A percentile compares a stretch with the other conserved stretches of the same genome.
These are phyloP conservation scores for Eucalyptus cloeziana DNA, from an alignment of 345 rosid genomes.

Conservation along the genomic window DNA sequence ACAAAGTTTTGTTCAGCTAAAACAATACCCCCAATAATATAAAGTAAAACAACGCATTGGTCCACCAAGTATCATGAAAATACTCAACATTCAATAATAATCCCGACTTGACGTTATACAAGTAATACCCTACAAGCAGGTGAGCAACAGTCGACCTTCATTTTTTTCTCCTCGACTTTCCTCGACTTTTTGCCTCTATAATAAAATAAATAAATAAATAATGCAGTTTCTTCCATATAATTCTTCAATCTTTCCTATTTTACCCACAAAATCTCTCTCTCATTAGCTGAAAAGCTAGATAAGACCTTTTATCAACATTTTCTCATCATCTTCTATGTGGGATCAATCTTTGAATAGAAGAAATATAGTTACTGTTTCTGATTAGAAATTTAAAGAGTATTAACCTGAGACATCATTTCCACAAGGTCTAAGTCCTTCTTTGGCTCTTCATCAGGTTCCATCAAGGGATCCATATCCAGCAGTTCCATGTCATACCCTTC, in stretches of 20 bases:
- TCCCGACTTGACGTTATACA: not conserved
- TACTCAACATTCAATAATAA: not conserved
- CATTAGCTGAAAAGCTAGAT: not conserved
- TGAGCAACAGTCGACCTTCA: not conserved
- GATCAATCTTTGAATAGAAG: not conserved
- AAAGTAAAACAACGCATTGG: not conserved
- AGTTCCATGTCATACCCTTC: constrained; percentile 13
- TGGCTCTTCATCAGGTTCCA: constrained; percentile 4
- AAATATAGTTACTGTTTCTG: not conserved
- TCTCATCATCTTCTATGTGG: not conserved
- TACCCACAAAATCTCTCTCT: not conserved
- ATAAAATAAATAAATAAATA: not conserved
- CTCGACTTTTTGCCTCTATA: not conserved
- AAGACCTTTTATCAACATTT: not conserved
- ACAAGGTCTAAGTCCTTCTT: constrained; percentile 46
- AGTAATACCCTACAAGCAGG: not conserved
- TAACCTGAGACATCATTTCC: constrained; percentile 50
- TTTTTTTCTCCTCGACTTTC: not conserved
- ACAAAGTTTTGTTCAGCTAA: not conserved
- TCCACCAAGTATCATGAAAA: not conserved
- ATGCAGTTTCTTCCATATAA: not conserved
- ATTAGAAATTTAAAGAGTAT: not conserved
- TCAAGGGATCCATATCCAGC: not conserved
- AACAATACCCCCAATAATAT: not conserved
- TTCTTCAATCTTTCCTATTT: not conserved